Percentiles rank a stretch among this genome's conserved stretches.
Conservation (phyloP, 202 grass and related monocot species). For the Hordeum pubiflorum region DNA sequence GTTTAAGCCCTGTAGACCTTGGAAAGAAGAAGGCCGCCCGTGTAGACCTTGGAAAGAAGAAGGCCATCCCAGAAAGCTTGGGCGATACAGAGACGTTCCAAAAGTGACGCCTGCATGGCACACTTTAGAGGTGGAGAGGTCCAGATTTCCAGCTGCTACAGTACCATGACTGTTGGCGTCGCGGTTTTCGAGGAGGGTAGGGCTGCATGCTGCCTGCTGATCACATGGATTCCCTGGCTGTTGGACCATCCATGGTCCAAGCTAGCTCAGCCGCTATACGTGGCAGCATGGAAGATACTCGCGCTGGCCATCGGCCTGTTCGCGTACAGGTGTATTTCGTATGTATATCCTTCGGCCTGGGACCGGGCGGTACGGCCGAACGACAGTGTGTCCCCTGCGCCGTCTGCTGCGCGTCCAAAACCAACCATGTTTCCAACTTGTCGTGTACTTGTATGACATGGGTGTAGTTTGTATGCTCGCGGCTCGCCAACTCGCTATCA, state of each 20-base stretch:
- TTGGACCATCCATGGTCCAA: conserved; percentile 22
- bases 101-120: conserved; percentile 3
- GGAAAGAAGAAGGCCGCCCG: not conserved
- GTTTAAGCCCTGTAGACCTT: not conserved
- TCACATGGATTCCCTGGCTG: conserved; percentile 30
- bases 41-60: not conserved
- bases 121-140: not conserved
- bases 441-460: not conserved
- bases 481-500: not conserved
- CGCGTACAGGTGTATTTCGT: not conserved
- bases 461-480: not conserved
- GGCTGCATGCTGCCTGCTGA: not conserved
- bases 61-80: not conserved
- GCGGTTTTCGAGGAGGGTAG: not conserved
- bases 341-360: not conserved
- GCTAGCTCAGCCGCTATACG: not conserved
- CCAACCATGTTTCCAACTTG: not conserved
- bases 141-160: not conserved
- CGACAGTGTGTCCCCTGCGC: not conserved
- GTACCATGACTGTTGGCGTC: not conserved
- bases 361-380: not conserved
- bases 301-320: not conserved
- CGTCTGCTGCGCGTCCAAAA: not conserved
- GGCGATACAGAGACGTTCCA: not conserved
- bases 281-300: not conserved